phyloP scores from a whole-genome alignment of 768 basidiomycete species.

The Tephrocybe sp. region DNA sequence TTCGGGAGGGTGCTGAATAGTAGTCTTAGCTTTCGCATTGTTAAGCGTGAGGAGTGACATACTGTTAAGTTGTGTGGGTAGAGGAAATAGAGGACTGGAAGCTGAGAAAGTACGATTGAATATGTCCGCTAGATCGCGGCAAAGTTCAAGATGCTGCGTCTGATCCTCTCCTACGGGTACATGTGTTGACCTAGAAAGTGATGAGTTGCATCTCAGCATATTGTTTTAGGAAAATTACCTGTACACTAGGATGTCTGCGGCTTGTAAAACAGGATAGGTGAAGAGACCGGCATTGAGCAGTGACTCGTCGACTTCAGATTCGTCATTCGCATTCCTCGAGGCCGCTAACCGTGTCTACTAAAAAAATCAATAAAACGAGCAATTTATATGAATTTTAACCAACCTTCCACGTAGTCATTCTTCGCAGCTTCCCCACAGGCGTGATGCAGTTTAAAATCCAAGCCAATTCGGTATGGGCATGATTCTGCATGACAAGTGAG shows the following conservation, averaged over 20 bases:
- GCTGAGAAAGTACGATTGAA: conserved; percentile 74
- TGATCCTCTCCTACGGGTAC: conserved; percentile 98
- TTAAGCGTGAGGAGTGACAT: conserved; percentile 27
- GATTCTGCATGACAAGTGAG: conserved; percentile 51
- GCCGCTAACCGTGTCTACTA: conserved; percentile 71
- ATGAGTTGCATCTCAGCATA: neutral
- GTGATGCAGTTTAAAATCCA: conserved; percentile 91
- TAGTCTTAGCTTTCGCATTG: neutral
- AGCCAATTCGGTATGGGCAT: conserved; percentile 79
- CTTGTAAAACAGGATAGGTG: conserved; percentile 92
- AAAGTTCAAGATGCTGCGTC: conserved; percentile 89
- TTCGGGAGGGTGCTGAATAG: conserved; percentile 67
- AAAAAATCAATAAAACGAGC: conserved; percentile 2
- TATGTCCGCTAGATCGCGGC: conserved; percentile 76
- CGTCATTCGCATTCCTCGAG: conserved; percentile 70
- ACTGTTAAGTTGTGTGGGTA: conserved; percentile 79
- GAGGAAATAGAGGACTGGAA: conserved; percentile 57
- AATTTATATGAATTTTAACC: conserved; percentile 9
- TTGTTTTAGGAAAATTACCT: conserved; percentile 43
- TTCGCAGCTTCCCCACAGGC: conserved; percentile 74
- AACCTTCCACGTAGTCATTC: conserved; percentile 99
- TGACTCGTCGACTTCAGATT: conserved; percentile 80
- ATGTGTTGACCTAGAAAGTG: conserved; percentile 68
- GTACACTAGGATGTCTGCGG: conserved; percentile 89
- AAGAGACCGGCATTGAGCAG: conserved; percentile 83